A percentile compares a stretch with the other conserved stretches of the same genome.
phyloP scores from a whole-genome alignment of 371 early-diverging fungal genomes.

The Saksenaea vasiformis region DNA sequence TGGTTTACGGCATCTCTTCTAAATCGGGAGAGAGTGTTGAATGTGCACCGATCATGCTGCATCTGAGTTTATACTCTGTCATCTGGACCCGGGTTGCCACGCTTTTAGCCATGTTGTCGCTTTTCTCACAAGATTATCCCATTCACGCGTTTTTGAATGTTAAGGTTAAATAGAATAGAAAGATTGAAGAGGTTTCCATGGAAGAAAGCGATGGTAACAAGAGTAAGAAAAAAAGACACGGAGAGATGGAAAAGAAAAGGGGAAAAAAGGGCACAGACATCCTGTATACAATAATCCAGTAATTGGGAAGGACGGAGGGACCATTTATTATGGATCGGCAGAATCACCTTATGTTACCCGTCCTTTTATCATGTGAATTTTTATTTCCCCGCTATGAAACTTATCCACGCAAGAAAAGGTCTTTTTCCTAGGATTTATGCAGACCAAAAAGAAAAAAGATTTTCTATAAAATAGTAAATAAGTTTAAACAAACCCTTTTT shows the following conservation, averaged over 20 bases:
- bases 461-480: neutral
- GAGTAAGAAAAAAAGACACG: no score
- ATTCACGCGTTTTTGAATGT: no score
- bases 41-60: conserved; percentile 4
- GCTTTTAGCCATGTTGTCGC: neutral
- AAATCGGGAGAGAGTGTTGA: neutral
- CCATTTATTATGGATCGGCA: neutral
- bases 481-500: neutral
- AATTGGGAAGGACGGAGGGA: neutral
- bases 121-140: neutral
- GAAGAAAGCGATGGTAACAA: no score
- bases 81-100: neutral
- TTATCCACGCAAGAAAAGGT: neutral
- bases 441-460: no score
- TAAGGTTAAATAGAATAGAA: no score
- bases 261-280: no score
- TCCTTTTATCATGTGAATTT: neutral
- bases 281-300: neutral
- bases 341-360: neutral
- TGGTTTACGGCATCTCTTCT: neutral
- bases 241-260: no score
- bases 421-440: no score
- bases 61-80: neutral
- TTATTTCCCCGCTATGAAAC: neutral
- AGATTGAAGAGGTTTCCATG: no score